phyloP scores from a whole-genome alignment of 2,329 filamentous ascomycete genomes.

The Blumeria hordei region DNA sequence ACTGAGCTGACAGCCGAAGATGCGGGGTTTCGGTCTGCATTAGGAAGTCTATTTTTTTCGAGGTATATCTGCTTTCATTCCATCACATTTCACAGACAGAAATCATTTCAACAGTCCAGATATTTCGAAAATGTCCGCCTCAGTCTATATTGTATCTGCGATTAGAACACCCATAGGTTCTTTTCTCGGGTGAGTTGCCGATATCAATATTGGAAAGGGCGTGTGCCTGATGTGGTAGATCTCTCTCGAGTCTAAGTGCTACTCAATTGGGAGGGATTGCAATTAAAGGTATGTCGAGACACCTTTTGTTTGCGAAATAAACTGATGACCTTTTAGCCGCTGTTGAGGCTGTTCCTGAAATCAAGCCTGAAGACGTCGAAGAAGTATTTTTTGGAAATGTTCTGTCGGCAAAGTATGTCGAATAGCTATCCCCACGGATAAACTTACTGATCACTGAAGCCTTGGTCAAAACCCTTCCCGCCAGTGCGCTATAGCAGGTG shows the following conservation, averaged over 20 bases:
- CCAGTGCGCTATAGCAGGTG: constrained; percentile 77
- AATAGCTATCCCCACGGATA: constrained; percentile 10
- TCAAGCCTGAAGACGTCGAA: constrained; percentile 76
- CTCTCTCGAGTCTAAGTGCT: constrained; percentile 67
- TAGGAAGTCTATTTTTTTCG: too few relatives aligned
- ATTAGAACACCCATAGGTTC: constrained; percentile 79
- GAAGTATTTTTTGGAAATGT: constrained; percentile 98
- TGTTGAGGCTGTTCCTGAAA: constrained; percentile 59
- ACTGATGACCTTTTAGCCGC: constrained; percentile 26
- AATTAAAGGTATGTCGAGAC: constrained; percentile 50
- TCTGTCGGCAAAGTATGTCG: constrained; percentile 63
- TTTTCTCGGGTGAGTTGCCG: constrained; percentile 56
- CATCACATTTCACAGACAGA: too few relatives aligned
- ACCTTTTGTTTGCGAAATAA: neutral
- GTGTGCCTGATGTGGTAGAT: constrained; percentile 26
- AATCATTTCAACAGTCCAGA: too few relatives aligned
- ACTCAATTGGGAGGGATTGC: constrained; percentile 71
- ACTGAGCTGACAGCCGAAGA: too few relatives aligned
- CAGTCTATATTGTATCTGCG: constrained; percentile 89
- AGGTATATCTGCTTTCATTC: too few relatives aligned
- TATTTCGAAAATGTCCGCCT: constrained; percentile 38
- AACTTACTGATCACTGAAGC: constrained; percentile 21
- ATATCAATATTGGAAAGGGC: constrained; percentile 11
- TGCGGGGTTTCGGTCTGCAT: too few relatives aligned
- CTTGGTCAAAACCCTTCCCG: constrained; percentile 90